Evolutionary conservation across 192 early-diverging fungal genomes (phyloP).

Genomic region (Dissophora globulifera): DNA sequence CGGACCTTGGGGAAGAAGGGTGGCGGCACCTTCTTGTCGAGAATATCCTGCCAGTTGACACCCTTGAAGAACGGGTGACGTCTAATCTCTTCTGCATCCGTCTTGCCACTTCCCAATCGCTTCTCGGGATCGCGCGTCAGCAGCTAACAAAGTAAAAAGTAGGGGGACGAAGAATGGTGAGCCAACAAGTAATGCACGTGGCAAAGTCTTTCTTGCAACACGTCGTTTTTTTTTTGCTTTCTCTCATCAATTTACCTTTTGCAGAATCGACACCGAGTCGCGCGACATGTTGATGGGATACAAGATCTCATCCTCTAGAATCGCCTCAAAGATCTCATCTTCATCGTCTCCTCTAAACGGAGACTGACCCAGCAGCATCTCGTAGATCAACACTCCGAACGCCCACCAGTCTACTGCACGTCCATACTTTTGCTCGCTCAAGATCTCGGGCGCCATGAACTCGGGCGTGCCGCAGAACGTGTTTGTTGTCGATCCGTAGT

Average conservation of each 20-base stretch:
- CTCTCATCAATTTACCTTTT: slow-evolving; percentile 64
- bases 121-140: slow-evolving; percentile 88
- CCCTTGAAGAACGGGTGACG: slow-evolving; percentile 93
- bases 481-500: slow-evolving; percentile 85
- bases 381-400: slow-evolving; percentile 86
- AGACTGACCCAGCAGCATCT: slow-evolving; percentile 92
- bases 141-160: slow-evolving; percentile 67
- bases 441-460: slow-evolving; percentile 99
- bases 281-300: slow-evolving; percentile 95
- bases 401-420: slow-evolving; percentile 99
- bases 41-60: slow-evolving; percentile 96
- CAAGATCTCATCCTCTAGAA: slow-evolving; percentile 94
- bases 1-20: slow-evolving; percentile 92
- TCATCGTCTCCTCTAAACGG: slow-evolving; percentile 97
- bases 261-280: slow-evolving; percentile 92
- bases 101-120: slow-evolving; percentile 84
- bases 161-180: too few relatives aligned
- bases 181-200: too few relatives aligned
- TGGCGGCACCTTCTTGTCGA: slow-evolving; percentile 88
- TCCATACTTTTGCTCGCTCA: slow-evolving; percentile 94
- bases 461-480: slow-evolving; percentile 99
- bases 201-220: too few relatives aligned
- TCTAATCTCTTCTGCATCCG: slow-evolving; percentile 94
- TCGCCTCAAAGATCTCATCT: slow-evolving; percentile 98
- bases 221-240: too few relatives aligned